phyloP scores from a whole-genome alignment of 345 rosid genomes.

The Sisymbrium altissimum region DNA sequence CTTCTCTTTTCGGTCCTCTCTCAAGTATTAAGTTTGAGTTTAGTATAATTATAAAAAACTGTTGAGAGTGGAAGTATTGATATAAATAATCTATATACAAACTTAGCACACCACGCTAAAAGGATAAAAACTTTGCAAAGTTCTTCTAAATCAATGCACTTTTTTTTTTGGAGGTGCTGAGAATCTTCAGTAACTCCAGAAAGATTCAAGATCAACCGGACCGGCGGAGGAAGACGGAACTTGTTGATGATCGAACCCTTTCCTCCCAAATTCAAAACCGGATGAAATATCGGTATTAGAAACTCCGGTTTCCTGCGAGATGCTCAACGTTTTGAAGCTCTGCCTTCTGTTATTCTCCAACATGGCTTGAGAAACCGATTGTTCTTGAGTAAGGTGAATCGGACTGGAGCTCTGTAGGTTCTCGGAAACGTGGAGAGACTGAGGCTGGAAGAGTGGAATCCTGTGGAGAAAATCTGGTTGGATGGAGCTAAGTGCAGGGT shows the following conservation, averaged over 20 bases:
- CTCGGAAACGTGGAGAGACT: slow-evolving; percentile 23
- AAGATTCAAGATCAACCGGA: slow-evolving; percentile 47
- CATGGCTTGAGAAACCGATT: slow-evolving; percentile 46
- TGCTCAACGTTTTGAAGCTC: slow-evolving; percentile 45
- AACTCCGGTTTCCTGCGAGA: slow-evolving; percentile 50
- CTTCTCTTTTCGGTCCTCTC: not conserved
- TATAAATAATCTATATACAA: slow-evolving; percentile 29
- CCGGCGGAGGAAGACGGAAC: slow-evolving; percentile 45
- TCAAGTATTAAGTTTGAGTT: not conserved
- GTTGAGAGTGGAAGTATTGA: not conserved
- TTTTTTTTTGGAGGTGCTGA: not conserved
- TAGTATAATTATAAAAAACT: not conserved
- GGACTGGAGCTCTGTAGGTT: slow-evolving; percentile 39
- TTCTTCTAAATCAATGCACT: not conserved
- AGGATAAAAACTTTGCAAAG: slow-evolving; percentile 1
- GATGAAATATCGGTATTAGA: slow-evolving; percentile 49
- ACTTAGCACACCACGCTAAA: slow-evolving; percentile 29
- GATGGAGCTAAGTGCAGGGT: slow-evolving; percentile 33
- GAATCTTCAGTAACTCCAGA: slow-evolving; percentile 60
- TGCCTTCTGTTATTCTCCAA: slow-evolving; percentile 43
- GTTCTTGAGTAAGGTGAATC: slow-evolving; percentile 44
- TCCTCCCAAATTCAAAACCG: slow-evolving; percentile 46
- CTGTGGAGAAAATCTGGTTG: slow-evolving; percentile 32
- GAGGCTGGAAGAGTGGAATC: slow-evolving; percentile 37
- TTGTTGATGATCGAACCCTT: slow-evolving; percentile 42